Conservation (phyloP, 371 early-diverging fungal genomes). For the Paraphysoderma sedebokerense region DNA sequence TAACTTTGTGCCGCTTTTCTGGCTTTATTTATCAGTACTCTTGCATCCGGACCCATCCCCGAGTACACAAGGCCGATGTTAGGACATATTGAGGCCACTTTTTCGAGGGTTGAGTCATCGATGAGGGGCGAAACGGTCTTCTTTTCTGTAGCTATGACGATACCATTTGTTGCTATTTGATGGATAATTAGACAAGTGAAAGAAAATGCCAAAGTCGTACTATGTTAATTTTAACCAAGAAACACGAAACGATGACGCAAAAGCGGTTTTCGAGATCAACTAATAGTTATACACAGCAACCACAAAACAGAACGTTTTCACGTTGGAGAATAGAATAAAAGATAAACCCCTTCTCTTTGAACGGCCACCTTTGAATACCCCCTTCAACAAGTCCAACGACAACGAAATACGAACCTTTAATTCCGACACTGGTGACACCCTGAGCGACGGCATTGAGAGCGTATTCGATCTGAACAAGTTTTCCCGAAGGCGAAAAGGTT, state of each 20-base stretch:
- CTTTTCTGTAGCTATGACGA: conserved; percentile 97
- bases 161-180: conserved; percentile 80
- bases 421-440: conserved; percentile 93
- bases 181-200: neutral
- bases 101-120: conserved; percentile 74
- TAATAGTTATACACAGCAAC: no score
- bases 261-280: no score
- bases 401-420: conserved; percentile 58
- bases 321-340: no score
- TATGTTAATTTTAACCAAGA: no score
- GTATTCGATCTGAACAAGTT: conserved; percentile 98
- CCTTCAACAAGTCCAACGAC: neutral
- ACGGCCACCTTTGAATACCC: no score
- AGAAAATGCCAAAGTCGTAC: neutral
- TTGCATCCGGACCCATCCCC: conserved; percentile 96
- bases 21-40: conserved; percentile 85
- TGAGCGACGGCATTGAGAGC: conserved; percentile 90
- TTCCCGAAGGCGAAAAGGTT: conserved; percentile 99
- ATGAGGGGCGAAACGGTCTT: conserved; percentile 83
- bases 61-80: conserved; percentile 95
- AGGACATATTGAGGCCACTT: conserved; percentile 72
- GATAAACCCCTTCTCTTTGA: no score
- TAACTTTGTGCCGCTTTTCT: conserved; percentile 92
- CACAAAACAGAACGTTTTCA: no score
- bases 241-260: no score